Conservation (phyloP, 768 basidiomycete species). For the Lentinus tigrinus region DNA sequence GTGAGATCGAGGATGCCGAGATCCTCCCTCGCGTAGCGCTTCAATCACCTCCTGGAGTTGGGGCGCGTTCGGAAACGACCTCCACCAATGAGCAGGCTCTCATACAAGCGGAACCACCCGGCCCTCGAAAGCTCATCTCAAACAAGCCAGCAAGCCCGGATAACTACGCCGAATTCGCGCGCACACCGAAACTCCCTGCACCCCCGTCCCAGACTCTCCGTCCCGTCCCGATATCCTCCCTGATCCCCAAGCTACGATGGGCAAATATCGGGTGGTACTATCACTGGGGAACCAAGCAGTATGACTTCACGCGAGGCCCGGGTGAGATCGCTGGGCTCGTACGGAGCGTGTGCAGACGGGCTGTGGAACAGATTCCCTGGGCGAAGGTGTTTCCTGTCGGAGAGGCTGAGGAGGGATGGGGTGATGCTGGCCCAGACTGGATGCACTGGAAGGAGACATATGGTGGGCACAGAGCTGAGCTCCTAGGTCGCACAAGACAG, state of each 20-base stretch:
- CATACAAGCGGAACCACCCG: slow-evolving; percentile 29
- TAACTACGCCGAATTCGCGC: slow-evolving; percentile 51
- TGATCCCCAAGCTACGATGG: slow-evolving; percentile 85
- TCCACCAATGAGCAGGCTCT: neutral
- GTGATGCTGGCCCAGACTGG: slow-evolving; percentile 60
- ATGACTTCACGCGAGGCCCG: slow-evolving; percentile 78
- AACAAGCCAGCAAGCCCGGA: slow-evolving; percentile 66
- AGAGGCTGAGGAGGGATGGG: slow-evolving; percentile 45
- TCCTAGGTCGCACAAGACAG: neutral
- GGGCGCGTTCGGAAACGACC: slow-evolving; percentile 4
- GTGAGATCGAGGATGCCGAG: slow-evolving; percentile 30
- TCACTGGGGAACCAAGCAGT: slow-evolving; percentile 96
- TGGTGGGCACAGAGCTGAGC: slow-evolving; percentile 42
- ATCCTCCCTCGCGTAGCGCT: slow-evolving; percentile 48
- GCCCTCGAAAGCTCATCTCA: slow-evolving; percentile 66
- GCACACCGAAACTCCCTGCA: slow-evolving; percentile 58
- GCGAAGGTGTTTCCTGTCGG: slow-evolving; percentile 48
- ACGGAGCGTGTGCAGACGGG: slow-evolving; percentile 55
- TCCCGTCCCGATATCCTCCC: slow-evolving; percentile 47
- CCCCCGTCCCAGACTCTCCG: slow-evolving; percentile 62
- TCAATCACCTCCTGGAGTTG: neutral
- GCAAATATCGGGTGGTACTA: slow-evolving; percentile 96
- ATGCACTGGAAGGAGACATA: slow-evolving; percentile 74
- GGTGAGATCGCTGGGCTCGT: slow-evolving; percentile 61
- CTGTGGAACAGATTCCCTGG: slow-evolving; percentile 73